A percentile compares a stretch with the other conserved stretches of the same genome.
These are phyloP conservation scores for Picea sitchensis DNA, from an alignment of 75 land plant species.

Conservation along the genomic window DNA sequence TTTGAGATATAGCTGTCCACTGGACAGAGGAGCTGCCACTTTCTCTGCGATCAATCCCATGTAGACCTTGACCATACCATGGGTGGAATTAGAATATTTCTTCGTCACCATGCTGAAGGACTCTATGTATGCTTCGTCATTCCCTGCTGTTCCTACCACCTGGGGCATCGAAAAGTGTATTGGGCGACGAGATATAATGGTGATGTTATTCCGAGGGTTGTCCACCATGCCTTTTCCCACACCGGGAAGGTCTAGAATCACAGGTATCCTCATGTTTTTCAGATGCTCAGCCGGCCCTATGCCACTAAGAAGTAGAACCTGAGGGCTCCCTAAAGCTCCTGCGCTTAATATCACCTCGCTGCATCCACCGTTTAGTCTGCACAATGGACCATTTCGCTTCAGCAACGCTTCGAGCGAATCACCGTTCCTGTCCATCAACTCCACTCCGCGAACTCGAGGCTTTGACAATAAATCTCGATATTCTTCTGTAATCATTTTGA, in stretches of 20 bases:
- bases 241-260: constrained; percentile 37
- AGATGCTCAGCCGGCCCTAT: constrained; percentile 62
- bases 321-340: constrained; percentile 82
- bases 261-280: constrained; percentile 21
- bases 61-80: not conserved
- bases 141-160: constrained; percentile 57
- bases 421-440: not conserved
- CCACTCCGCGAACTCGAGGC: constrained; percentile 1
- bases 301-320: constrained; percentile 81
- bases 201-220: constrained; percentile 73
- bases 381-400: not conserved
- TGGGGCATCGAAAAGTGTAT: constrained; percentile 51
- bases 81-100: not conserved
- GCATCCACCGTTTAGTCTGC: not conserved
- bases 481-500: not conserved
- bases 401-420: not conserved
- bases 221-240: constrained; percentile 83
- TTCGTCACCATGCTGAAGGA: constrained; percentile 33
- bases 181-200: constrained; percentile 46
- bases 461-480: not conserved
- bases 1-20: constrained; percentile 53
- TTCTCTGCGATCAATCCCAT: constrained; percentile 35
- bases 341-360: constrained; percentile 71
- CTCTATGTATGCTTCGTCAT: constrained; percentile 54
- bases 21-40: constrained; percentile 64